Evolutionary conservation across 306 rosid genomes (phyloP), one percentile per base, ranked within the genome.

Genomic region (Quillaja saponaria): DNA sequence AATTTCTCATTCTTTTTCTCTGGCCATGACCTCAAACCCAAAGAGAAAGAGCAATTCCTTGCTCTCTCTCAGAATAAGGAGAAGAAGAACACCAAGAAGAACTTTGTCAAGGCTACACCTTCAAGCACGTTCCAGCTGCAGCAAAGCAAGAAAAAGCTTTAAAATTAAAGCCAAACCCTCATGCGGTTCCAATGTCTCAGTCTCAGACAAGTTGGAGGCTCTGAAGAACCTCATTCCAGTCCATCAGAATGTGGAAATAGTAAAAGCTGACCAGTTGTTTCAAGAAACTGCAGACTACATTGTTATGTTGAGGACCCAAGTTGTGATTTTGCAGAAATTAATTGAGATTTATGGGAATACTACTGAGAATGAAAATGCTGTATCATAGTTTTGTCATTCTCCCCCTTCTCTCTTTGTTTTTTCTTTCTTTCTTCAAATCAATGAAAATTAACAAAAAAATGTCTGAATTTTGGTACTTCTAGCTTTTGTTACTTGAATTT

Each of bases 231-330:
- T 37, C 40, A 37, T 37, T 10, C 40, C 40, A 6, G 10, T 6
- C 10, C 40, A 37, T 37, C 40, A 37, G 10, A 37, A 37, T 37
- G 40, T 28, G 13, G 84, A 82, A 12, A 52, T 11, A 11, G 73
- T 76, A 38, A 76, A 83, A 65, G 56, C 90, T 6, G 96, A 92
- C 34, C 76, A 71, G 10, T 63, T 92, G 82, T 86, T 88, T 50
- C 65, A 84, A 61, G 85, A 88, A 69, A 86, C 98, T 10, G 98
- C 98, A 11, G 94, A 91, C 41, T 91, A 91, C 81, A 91, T 91
- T 56, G 74, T 91, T 47, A 78, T 77, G 34, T 63, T 91, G 33
- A 59, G 78, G 71, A 77, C 87, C n/a, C n/a, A n/a, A n/a, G n/a
- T n/a, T n/a, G n/a, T n/a, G n/a, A n/a, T n/a, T n/a, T n/a, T 92